These are phyloP conservation scores for Lablab purpureus DNA, from an alignment of 306 rosid genomes.

Conservation along the genomic window DNA sequence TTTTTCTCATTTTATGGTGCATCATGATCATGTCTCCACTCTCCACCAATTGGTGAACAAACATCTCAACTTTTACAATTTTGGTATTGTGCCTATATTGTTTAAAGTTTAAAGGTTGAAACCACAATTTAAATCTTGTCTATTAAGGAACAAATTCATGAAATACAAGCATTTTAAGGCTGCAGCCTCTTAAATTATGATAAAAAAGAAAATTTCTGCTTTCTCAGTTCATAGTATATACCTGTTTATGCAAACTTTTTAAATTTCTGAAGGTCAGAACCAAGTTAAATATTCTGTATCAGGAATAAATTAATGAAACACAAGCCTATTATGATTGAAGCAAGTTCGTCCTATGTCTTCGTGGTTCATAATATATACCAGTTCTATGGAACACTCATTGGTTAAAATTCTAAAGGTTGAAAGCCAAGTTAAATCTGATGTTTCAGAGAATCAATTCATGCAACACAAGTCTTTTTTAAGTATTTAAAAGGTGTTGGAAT, in stretches of 20 bases:
- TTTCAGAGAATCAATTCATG: conserved; percentile 27
- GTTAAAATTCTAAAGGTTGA: neutral
- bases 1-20: neutral
- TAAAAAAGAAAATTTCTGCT: too few species aligned
- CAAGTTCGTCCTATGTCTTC: too few species aligned
- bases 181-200: neutral
- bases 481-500: neutral
- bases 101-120: neutral
- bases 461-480: neutral
- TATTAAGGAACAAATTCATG: conserved; percentile 12
- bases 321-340: neutral
- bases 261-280: neutral
- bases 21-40: neutral
- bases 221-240: neutral
- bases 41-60: neutral
- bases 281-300: conserved; percentile 15
- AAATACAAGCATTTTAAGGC: neutral
- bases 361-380: neutral
- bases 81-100: neutral
- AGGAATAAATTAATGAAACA: conserved; percentile 22
- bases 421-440: conserved; percentile 9
- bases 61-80: neutral
- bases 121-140: conserved; percentile 17
- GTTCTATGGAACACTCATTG: neutral
- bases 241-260: neutral